Percentiles rank a stretch among this genome's conserved stretches.
Conservation (phyloP, 192 early-diverging fungal species). For the Entrophospora sp. region DNA sequence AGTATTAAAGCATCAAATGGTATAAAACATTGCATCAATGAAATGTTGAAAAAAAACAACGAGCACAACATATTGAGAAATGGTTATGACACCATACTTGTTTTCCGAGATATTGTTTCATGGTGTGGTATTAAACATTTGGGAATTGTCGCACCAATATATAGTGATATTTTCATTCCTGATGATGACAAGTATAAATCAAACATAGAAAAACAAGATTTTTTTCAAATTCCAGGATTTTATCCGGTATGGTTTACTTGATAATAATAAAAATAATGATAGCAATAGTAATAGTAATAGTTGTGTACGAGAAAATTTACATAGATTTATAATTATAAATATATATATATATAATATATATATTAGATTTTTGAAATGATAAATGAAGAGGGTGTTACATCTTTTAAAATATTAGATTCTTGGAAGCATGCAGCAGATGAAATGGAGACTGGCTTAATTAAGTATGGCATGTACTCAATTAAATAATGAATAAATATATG, state of each 20-base stretch:
- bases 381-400: slow-evolving; percentile 4
- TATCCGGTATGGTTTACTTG: slow-evolving; percentile 36
- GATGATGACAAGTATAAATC: slow-evolving; percentile 15
- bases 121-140: slow-evolving; percentile 39
- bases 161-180: slow-evolving; percentile 41
- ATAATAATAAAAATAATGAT: too few species aligned
- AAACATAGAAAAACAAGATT: slow-evolving; percentile 8
- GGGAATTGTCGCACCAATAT: slow-evolving; percentile 29
- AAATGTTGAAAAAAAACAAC: slow-evolving; percentile 12
- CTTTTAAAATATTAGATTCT: slow-evolving; percentile 27
- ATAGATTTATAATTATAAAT: slow-evolving; percentile 11
- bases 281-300: too few species aligned
- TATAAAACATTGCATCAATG: background rate
- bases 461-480: background rate
- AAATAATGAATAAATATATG: slow-evolving; percentile 17
- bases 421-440: slow-evolving; percentile 29
- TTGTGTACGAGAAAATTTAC: slow-evolving; percentile 22
- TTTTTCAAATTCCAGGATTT: slow-evolving; percentile 35
- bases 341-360: slow-evolving; percentile 11
- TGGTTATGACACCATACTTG: slow-evolving; percentile 29
- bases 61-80: background rate
- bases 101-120: slow-evolving; percentile 29
- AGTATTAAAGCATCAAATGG: slow-evolving; percentile 13
- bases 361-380: slow-evolving; percentile 20
- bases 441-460: background rate